A percentile compares a stretch with the other conserved stretches of the same genome.
These are phyloP conservation scores for Linum tenue DNA, from an alignment of 345 rosid genomes.

Conservation along the genomic window DNA sequence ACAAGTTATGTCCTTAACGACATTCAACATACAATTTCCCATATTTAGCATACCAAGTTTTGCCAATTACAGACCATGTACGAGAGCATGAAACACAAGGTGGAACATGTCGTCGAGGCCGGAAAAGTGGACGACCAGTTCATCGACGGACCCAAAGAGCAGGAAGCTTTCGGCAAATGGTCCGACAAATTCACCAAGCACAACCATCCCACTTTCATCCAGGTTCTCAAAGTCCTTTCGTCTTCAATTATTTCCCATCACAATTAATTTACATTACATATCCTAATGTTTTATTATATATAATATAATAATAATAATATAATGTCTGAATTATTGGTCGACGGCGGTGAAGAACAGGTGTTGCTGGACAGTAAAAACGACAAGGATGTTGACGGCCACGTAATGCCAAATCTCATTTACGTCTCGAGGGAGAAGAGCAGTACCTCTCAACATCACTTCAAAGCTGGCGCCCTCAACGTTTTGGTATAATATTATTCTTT, in stretches of 20 bases:
- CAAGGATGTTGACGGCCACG: not conserved
- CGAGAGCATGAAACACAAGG: conserved; percentile 43
- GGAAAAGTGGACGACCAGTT: conserved; percentile 34
- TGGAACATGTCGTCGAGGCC: conserved; percentile 35
- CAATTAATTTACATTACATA: not conserved
- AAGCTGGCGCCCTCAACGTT: conserved; percentile 11
- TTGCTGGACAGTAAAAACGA: not conserved
- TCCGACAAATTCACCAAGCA: conserved; percentile 35
- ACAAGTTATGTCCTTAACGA: no score
- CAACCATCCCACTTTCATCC: conserved; percentile 55
- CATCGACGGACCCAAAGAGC: conserved; percentile 16
- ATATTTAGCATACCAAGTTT: not conserved
- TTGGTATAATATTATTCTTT: not conserved
- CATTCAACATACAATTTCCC: no score
- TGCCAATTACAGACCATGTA: conserved; percentile 35
- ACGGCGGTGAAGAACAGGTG: not conserved
- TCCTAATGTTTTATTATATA: not conserved
- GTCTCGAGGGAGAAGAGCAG: conserved; percentile 6
- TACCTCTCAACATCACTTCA: conserved; percentile 6
- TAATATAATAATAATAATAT: not conserved
- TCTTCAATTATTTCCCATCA: not conserved
- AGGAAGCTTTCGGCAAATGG: conserved; percentile 34
- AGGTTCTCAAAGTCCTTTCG: conserved; percentile 23
- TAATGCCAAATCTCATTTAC: conserved; percentile 10
- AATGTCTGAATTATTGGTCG: not conserved